Base-by-base conservation (phyloP, 164 flowering plant genomes). In the Magnolia sinica region DNA sequence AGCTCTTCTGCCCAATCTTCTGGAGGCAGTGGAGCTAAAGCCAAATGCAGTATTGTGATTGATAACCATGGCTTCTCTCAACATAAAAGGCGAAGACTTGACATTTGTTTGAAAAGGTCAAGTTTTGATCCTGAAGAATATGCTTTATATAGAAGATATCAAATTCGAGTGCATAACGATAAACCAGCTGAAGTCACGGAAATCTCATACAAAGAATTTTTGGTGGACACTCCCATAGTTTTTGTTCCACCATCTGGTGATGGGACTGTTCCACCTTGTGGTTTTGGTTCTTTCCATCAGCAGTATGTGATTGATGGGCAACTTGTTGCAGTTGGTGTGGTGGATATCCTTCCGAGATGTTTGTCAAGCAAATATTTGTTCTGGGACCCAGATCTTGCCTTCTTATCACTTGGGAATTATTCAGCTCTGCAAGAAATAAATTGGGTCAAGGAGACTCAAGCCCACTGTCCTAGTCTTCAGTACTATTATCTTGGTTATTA, bases 271-370 rank as follows among this genome's bases (percentile, higher is more conserved):
- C 95, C 98, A 70, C 88, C 89, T 59, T 91, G 95, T 85, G 98
- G 98, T 16, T 96, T 91, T 88, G 99, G 98, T n/a, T 96, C 99
- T 78, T 96, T 96, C 80, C 98, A 94, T 85, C 98, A 94, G 85
- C 97, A 90, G 85, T 96, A 94, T 86, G 59, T 88, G 61, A 82
- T 96, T 81, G 97, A 96, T 87, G 99, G 95, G 70, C 82, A 73
- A 76, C 88, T 96, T 68, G 86, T 94, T 85, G 99, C 99, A 6
- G 99, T 96, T 83, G 99, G 98, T 71, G 99, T 96, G 77, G 81
- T 96, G 75, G 99, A 96, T 85, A 91, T 94, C 80, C 94, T 96
- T 8, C 99, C 99, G 31, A 88, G 82, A 78, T 94, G 99, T 86
- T 79, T 96, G 80, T 96, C 99, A 8, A 96, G 99, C 82, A 91